Percentiles rank a stretch among this genome's conserved stretches.
phyloP scores from a whole-genome alignment of 768 basidiomycete genomes.

The Tulasnella sp. region DNA sequence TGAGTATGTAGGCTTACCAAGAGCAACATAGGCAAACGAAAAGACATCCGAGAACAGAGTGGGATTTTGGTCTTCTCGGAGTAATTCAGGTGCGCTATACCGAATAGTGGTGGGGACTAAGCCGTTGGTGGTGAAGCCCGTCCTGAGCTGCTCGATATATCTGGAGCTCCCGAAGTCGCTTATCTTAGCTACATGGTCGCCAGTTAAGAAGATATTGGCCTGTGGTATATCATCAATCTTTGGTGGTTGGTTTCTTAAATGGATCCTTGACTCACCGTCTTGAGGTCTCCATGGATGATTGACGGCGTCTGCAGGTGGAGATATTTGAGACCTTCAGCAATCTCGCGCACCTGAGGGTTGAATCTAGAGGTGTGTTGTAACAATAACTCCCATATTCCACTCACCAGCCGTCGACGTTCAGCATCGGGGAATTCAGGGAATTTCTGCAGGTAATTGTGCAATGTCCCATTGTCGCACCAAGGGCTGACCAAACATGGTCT shows the following conservation, averaged over 20 bases:
- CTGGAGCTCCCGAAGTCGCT: not conserved
- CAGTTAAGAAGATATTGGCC: not conserved
- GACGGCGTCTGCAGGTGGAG: not conserved
- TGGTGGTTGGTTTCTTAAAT: not conserved
- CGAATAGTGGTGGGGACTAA: not conserved
- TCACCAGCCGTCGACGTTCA: constrained; percentile 47
- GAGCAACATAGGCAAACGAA: not conserved
- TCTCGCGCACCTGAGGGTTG: constrained; percentile 16
- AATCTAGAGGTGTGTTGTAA: not conserved
- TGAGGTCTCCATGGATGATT: constrained; percentile 31
- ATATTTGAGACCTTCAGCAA: not conserved
- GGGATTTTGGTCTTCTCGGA: not conserved
- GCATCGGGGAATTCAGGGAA: constrained; percentile 42
- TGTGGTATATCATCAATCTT: not conserved
- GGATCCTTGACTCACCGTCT: constrained; percentile 22
- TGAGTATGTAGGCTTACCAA: not conserved
- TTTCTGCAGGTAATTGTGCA: constrained; percentile 47
- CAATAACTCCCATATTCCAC: constrained; percentile 16
- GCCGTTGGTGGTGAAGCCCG: not conserved
- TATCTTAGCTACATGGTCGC: not conserved
- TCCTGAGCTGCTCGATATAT: too few species aligned
- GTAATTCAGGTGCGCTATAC: not conserved
- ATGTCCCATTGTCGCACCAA: constrained; percentile 55
- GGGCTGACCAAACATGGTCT: constrained; percentile 52
- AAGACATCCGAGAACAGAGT: not conserved